Conservation (phyloP, 192 early-diverging fungal species). For the Backusella liffmaniae region DNA sequence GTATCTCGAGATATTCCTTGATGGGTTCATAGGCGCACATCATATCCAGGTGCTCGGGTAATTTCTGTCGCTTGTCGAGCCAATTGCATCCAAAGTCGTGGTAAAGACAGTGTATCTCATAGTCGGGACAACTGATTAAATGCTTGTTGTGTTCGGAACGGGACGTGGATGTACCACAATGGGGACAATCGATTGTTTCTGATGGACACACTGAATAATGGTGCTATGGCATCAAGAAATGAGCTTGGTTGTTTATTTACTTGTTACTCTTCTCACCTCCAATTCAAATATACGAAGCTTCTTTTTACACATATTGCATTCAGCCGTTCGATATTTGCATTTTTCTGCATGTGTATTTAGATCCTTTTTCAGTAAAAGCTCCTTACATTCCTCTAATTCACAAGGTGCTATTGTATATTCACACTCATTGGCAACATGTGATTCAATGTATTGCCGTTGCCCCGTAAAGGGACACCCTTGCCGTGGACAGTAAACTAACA, state of each 20-base stretch:
- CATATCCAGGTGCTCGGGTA: conserved; percentile 39
- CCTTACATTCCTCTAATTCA: conserved; percentile 51
- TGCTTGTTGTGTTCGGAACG: conserved; percentile 44
- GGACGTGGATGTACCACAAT: conserved; percentile 45
- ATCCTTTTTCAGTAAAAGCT: conserved; percentile 55
- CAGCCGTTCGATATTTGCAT: conserved; percentile 52
- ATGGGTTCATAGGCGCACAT: conserved; percentile 63
- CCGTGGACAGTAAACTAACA: conserved; percentile 57
- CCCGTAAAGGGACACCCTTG: conserved; percentile 56
- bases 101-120: conserved; percentile 39
- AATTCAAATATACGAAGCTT: conserved; percentile 48
- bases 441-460: conserved; percentile 54
- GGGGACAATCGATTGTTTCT: conserved; percentile 51
- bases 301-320: conserved; percentile 57
- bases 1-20: conserved; percentile 47
- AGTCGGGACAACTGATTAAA: conserved; percentile 43
- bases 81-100: conserved; percentile 60
- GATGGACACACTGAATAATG: conserved; percentile 57
- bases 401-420: conserved; percentile 49
- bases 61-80: conserved; percentile 45
- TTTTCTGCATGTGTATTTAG: conserved; percentile 50
- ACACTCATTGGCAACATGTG: conserved; percentile 60
- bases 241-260: not conserved
- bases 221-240: not conserved
- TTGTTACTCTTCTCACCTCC: conserved; percentile 14